phyloP scores from a whole-genome alignment of 768 basidiomycete genomes.

The Cystofilobasidium capitatum region DNA sequence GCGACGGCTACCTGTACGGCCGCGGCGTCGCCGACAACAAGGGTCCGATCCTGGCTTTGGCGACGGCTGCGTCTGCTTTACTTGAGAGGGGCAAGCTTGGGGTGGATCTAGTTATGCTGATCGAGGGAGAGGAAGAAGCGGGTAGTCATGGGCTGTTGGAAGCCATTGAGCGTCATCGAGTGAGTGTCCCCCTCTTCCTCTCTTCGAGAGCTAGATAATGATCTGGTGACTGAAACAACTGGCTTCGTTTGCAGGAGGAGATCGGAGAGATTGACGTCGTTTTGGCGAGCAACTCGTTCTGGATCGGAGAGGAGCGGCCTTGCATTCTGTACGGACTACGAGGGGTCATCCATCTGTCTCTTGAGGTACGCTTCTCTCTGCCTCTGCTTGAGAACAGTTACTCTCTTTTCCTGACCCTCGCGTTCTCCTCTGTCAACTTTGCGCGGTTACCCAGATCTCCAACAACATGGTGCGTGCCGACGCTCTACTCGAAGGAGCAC shows the following conservation, averaged over 20 bases:
- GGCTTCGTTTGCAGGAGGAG: conserved; percentile 48
- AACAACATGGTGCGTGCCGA: conserved; percentile 43
- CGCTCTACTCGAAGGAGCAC: too few species aligned
- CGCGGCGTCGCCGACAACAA: conserved; percentile 82
- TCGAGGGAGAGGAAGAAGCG: conserved; percentile 96
- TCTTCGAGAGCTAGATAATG: not conserved
- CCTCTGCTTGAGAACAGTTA: too few species aligned
- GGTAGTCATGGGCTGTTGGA: conserved; percentile 78
- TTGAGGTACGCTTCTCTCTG: conserved; percentile 48
- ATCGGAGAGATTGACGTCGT: conserved; percentile 86
- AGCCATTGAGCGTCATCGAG: conserved; percentile 67
- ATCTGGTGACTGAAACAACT: not conserved
- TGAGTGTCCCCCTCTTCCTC: conserved; percentile 34
- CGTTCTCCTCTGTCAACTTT: not conserved
- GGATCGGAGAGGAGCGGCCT: conserved; percentile 84
- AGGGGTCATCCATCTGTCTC: conserved; percentile 79
- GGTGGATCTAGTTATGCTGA: conserved; percentile 76
- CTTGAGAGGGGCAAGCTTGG: conserved; percentile 62
- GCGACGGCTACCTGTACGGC: conserved; percentile 54
- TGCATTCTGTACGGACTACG: conserved; percentile 92
- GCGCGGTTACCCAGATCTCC: conserved; percentile 48
- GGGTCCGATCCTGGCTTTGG: conserved; percentile 83
- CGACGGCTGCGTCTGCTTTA: conserved; percentile 77
- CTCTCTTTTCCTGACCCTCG: not conserved
- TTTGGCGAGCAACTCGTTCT: conserved; percentile 74